Percentiles rank a stretch among this genome's conserved stretches.
These are phyloP conservation scores for Juglanconis oblonga DNA, from an alignment of 2,329 filamentous ascomycete genomes.

Conservation along the genomic window DNA sequence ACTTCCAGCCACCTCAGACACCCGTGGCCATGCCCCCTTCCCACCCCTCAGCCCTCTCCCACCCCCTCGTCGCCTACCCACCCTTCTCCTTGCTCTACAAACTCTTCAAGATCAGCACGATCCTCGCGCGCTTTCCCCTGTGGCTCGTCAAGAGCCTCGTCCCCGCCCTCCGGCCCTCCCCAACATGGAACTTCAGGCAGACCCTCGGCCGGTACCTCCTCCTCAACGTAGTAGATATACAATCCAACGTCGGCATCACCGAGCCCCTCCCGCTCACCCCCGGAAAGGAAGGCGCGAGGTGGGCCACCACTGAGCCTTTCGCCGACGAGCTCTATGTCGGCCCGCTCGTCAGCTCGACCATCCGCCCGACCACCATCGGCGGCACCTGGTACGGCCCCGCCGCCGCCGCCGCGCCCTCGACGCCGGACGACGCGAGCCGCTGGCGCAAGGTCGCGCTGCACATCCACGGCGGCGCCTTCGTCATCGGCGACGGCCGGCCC, in stretches of 20 bases:
- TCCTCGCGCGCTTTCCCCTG: constrained; percentile 14
- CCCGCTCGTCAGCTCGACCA: constrained; percentile 5
- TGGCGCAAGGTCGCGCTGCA: constrained; percentile 37
- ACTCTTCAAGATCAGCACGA: background rate
- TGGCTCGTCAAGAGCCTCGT: constrained; percentile 15
- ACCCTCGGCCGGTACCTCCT: constrained; percentile 7
- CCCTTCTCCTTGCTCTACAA: constrained; percentile 16
- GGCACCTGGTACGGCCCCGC: constrained; percentile 24
- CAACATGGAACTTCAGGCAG: constrained; percentile 15
- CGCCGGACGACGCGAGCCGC: background rate
- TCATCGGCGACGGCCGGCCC: constrained; percentile 39
- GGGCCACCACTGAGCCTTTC: constrained; percentile 39
- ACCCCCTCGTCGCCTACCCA: constrained; percentile 16
- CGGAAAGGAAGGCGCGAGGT: constrained; percentile 7
- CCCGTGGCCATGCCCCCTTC: background rate
- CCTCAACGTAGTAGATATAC: background rate
- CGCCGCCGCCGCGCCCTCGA: background rate
- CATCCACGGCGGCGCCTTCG: constrained; percentile 47
- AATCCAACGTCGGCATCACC: constrained; percentile 10
- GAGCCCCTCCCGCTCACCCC: constrained; percentile 8
- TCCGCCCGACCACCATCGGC: constrained; percentile 17
- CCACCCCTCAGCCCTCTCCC: background rate
- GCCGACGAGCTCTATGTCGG: constrained; percentile 30
- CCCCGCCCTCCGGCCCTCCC: constrained; percentile 16
- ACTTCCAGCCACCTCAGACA: background rate